Conservation (phyloP, 1,139 yeast genomes). For the Pichia sorboxylosa region DNA sequence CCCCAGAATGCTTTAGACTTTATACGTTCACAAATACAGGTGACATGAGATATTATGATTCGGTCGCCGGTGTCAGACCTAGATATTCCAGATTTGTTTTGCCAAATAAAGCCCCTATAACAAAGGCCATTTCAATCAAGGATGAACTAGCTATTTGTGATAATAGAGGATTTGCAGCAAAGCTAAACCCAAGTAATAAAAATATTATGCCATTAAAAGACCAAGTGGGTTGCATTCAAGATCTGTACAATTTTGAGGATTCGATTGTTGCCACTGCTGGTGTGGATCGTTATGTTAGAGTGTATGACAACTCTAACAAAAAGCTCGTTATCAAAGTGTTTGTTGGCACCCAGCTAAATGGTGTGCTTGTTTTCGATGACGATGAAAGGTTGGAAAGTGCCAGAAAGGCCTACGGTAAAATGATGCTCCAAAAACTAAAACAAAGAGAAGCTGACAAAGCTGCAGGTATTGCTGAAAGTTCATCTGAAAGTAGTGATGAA, state of each 20-base stretch:
- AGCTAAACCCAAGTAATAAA: slow-evolving; percentile 35
- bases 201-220: slow-evolving; percentile 35
- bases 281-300: slow-evolving; percentile 73
- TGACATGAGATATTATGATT: slow-evolving; percentile 51
- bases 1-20: slow-evolving; percentile 30
- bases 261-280: slow-evolving; percentile 54
- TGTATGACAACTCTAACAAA: slow-evolving; percentile 50
- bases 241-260: slow-evolving; percentile 13
- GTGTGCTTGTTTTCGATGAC: slow-evolving; percentile 41
- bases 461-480: slow-evolving; percentile 18
- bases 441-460: slow-evolving; percentile 25
- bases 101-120: slow-evolving; percentile 25
- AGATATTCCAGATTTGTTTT: slow-evolving; percentile 35
- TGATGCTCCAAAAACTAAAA: slow-evolving; percentile 3
- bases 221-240: slow-evolving; percentile 32
- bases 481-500: slow-evolving; percentile 20
- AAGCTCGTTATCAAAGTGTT: slow-evolving; percentile 60
- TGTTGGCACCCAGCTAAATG: slow-evolving; percentile 61
- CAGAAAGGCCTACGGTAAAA: slow-evolving; percentile 20
- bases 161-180: slow-evolving; percentile 42
- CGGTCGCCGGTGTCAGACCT: slow-evolving; percentile 51
- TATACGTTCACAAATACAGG: slow-evolving; percentile 64
- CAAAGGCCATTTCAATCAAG: slow-evolving; percentile 5
- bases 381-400: slow-evolving; percentile 25
- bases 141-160: slow-evolving; percentile 43